Conservation (phyloP, 495 filamentous ascomycete genomes). For the Aspergillus olivimuriae region DNA sequence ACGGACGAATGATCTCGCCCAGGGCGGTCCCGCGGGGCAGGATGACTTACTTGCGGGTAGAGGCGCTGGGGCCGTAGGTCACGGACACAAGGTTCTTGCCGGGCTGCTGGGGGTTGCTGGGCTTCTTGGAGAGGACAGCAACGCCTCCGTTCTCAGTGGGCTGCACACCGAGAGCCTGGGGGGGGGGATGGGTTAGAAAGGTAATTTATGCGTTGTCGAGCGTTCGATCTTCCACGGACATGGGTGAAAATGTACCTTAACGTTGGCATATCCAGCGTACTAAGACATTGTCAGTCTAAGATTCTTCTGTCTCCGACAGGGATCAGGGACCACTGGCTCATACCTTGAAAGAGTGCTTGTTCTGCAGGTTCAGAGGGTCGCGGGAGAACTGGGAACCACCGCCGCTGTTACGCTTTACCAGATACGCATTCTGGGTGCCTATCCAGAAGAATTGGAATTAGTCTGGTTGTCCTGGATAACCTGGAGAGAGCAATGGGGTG, state of each 20-base stretch:
- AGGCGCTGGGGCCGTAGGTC: constrained; percentile 61
- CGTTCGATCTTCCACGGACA: too few relatives aligned
- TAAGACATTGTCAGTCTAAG: too few relatives aligned
- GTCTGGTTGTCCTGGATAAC: neutral
- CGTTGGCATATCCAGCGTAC: constrained; percentile 87
- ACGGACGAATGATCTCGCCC: neutral
- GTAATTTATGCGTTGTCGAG: too few relatives aligned
- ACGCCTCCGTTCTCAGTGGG: constrained; percentile 62
- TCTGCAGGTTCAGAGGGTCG: constrained; percentile 84
- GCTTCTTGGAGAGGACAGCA: constrained; percentile 77
- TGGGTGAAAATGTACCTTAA: constrained; percentile 62
- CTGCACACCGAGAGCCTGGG: constrained; percentile 75
- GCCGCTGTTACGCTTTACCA: constrained; percentile 76
- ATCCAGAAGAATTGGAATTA: constrained; percentile 18
- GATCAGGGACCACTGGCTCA: too few relatives aligned
- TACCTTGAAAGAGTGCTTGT: constrained; percentile 90
- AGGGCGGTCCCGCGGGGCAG: neutral
- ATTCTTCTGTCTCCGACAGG: too few relatives aligned
- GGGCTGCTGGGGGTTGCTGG: constrained; percentile 58
- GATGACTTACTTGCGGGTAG: constrained; percentile 66
- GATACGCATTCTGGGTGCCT: constrained; percentile 77
- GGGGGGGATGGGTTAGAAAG: constrained; percentile 14
- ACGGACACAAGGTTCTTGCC: constrained; percentile 55
- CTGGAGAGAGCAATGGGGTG: neutral
- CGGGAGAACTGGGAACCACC: constrained; percentile 84